Base-by-base conservation (phyloP, 352 stramenopile genomes). In the Globisporangium polare region DNA sequence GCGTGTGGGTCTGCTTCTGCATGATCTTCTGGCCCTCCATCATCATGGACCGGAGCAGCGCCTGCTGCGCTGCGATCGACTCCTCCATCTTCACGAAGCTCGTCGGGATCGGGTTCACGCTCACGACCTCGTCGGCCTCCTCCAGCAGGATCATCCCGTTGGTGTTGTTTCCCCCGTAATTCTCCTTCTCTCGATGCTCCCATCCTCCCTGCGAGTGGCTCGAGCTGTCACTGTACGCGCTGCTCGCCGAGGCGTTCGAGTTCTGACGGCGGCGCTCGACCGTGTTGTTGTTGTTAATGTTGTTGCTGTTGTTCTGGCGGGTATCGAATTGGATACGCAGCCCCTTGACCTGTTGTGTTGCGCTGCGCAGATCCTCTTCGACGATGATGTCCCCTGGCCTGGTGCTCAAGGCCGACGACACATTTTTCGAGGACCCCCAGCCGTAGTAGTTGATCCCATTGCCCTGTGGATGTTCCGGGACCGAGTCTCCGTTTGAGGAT, bases 21-120 rank as follows among this genome's bases (percentile, higher is more conserved):
- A 89, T 88, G 37, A 91, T 89, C 69, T 88, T 88, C 62, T 89
- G 74, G 54, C 82, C 82, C 53, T 91, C 78, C 64, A 86, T 71
- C 61, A 88, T 76, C 77, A 91, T 89, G 35, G 77, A 87, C 22
- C 82, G 75, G 27, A 92, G 55, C 24, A 92, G 69, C 58, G 78
- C 72, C 67, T 92, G 80, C 65, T 92, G 83, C 7, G 73, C 80
- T 1, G 83, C 83, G 55, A 92, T 92, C 60, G 84, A 81, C 62
- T 92, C 77, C 64, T 92, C 80, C 83, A 92, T 89, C 60, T 85
- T 86, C 7, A 71, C 73, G 52, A 92, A 92, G 7, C 74, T 81
- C 46, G 67, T 84, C 13, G 80, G 82, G 41, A 91, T 69, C n/a
- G 82, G 72, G 20, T 72, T 74, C 45, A 86, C 72, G 27, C 69